Evolutionary conservation across 2,329 filamentous ascomycete genomes (phyloP).

Genomic region (Pezicula neosporulosa): DNA sequence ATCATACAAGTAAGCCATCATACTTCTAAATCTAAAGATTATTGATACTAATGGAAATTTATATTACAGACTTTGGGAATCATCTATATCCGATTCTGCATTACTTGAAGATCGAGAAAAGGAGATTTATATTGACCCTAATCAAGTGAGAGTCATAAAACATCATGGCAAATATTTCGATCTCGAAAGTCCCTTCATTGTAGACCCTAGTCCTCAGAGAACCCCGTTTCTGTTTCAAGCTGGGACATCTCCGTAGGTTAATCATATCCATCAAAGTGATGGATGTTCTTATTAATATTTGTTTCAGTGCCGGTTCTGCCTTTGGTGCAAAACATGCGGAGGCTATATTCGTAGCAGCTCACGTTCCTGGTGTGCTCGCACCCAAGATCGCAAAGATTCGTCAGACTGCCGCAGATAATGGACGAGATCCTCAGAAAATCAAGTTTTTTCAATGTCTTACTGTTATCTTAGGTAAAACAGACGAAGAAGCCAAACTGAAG

Average conservation of each 20-base stretch:
- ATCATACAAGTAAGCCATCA: too few species aligned
- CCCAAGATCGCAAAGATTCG: constrained; percentile 60
- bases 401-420: constrained; percentile 44
- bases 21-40: too few species aligned
- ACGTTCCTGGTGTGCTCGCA: constrained; percentile 55
- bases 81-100: too few species aligned
- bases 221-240: constrained; percentile 67
- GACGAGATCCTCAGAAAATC: constrained; percentile 54
- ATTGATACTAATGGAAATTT: too few species aligned
- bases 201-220: constrained; percentile 60
- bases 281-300: background rate
- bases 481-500: constrained; percentile 38
- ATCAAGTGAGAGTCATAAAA: too few species aligned
- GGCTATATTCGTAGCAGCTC: constrained; percentile 63
- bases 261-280: constrained; percentile 21
- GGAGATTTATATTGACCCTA: too few species aligned
- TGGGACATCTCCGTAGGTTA: constrained; percentile 57
- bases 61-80: too few species aligned
- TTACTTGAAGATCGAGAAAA: too few species aligned
- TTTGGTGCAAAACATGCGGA: constrained; percentile 69
- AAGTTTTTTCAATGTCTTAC: constrained; percentile 66
- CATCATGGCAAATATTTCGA: constrained; percentile 40
- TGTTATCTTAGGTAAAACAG: constrained; percentile 60
- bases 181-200: constrained; percentile 61
- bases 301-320: constrained; percentile 52